Evolutionary conservation across 1,139 yeast genomes (phyloP).

Genomic region (Saccharomycopsis hybrid): DNA sequence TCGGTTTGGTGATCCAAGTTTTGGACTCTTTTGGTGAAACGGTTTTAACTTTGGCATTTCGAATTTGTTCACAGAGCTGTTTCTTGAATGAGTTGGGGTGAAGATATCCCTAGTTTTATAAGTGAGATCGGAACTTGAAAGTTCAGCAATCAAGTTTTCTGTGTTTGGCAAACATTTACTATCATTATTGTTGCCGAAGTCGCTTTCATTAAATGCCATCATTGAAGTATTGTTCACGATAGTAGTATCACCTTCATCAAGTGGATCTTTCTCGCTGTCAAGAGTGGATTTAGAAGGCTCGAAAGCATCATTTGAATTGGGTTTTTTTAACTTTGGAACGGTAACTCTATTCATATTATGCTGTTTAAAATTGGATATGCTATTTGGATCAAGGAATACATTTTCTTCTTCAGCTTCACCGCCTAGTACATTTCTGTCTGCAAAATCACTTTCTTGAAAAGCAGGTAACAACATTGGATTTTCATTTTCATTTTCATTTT

Average conservation of each 20-base stretch:
- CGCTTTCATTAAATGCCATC: slow-evolving; percentile 15
- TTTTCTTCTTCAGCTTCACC: no score
- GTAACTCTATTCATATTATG: neutral
- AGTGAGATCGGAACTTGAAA: neutral
- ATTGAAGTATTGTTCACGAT: slow-evolving; percentile 19
- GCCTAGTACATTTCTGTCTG: neutral
- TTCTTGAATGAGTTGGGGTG: slow-evolving; percentile 15
- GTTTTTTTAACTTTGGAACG: no score
- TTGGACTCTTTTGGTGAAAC: slow-evolving; percentile 17
- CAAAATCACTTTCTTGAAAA: slow-evolving; percentile 1
- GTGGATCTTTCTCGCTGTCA: neutral
- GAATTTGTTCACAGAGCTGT: slow-evolving; percentile 8
- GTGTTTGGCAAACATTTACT: slow-evolving; percentile 9
- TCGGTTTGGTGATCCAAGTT: slow-evolving; percentile 15
- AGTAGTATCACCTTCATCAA: slow-evolving; percentile 22
- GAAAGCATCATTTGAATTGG: neutral
- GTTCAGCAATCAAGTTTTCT: slow-evolving; percentile 18
- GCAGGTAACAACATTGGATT: slow-evolving; percentile 7
- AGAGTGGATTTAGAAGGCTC: neutral
- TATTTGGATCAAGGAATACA: slow-evolving; percentile 8
- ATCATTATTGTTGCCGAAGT: neutral
- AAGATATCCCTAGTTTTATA: no score
- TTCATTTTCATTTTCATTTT: neutral
- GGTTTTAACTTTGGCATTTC: slow-evolving; percentile 20
- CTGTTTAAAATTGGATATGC: neutral